These are phyloP conservation scores for Cordyceps tenuipes DNA, from an alignment of 2,329 filamentous ascomycete species.

Conservation along the genomic window DNA sequence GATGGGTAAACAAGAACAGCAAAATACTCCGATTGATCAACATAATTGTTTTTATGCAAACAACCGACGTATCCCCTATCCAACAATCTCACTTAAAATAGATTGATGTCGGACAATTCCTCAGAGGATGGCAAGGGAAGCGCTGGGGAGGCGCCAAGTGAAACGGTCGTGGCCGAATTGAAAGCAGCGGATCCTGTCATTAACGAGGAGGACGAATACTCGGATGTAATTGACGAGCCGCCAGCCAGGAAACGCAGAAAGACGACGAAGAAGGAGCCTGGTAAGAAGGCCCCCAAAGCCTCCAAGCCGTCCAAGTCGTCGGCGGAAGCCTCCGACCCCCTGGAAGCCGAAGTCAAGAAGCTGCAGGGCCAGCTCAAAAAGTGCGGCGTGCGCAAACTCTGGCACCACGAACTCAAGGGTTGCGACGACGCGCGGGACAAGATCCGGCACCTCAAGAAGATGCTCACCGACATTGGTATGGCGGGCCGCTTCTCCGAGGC, in stretches of 20 bases:
- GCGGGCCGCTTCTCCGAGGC: conserved; percentile 77
- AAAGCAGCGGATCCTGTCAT: conserved; percentile 15
- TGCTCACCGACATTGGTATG: conserved; percentile 81
- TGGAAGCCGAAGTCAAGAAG: conserved; percentile 76
- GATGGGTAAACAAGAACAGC: too few species aligned
- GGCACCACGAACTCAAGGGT: conserved; percentile 74
- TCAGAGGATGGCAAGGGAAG: conserved; percentile 13
- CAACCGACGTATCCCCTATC: too few species aligned
- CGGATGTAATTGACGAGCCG: conserved; percentile 63
- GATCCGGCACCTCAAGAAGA: conserved; percentile 68
- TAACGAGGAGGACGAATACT: conserved; percentile 32
- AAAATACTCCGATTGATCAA: too few species aligned
- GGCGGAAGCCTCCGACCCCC: conserved; percentile 43
- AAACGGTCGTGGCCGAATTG: neutral
- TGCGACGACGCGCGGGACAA: conserved; percentile 69
- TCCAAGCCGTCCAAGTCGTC: conserved; percentile 27
- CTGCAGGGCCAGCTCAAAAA: conserved; percentile 80
- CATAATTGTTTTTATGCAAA: too few species aligned
- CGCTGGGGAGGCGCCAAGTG: conserved; percentile 13
- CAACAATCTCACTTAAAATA: too few species aligned
- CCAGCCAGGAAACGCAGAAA: conserved; percentile 52
- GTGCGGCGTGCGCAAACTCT: conserved; percentile 88
- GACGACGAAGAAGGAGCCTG: conserved; percentile 27
- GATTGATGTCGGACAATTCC: too few species aligned
- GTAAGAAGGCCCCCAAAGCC: conserved; percentile 16